Evolutionary conservation across 2,329 filamentous ascomycete species (phyloP).

Genomic region (Pseudonectria foliicola): DNA sequence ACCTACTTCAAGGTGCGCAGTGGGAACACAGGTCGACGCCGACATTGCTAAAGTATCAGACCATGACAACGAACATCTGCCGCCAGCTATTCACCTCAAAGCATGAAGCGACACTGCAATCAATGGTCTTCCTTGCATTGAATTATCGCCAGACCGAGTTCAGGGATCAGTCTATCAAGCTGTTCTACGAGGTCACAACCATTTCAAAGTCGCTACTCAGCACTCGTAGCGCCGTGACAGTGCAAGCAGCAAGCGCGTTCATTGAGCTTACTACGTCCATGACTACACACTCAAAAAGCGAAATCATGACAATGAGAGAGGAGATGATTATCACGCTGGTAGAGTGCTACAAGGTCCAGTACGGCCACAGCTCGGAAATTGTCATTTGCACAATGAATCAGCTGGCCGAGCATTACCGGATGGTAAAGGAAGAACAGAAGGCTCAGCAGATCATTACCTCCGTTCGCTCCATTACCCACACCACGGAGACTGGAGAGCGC

Average conservation of each 20-base stretch:
- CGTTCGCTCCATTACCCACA: slow-evolving; percentile 17
- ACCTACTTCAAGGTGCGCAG: slow-evolving; percentile 9
- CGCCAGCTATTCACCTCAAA: slow-evolving; percentile 22
- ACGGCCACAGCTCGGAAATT: slow-evolving; percentile 7
- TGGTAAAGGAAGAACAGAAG: slow-evolving; percentile 8
- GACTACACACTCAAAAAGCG: background rate
- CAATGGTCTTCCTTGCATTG: slow-evolving; percentile 9
- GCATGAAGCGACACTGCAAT: slow-evolving; percentile 10
- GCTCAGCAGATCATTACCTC: slow-evolving; percentile 5
- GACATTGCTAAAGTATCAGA: slow-evolving; percentile 20
- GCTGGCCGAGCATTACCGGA: slow-evolving; percentile 7
- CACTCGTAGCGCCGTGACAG: slow-evolving; percentile 5
- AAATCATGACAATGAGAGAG: slow-evolving; percentile 22
- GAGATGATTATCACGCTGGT: slow-evolving; percentile 5
- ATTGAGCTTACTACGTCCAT: slow-evolving; percentile 8
- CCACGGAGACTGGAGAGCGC: slow-evolving; percentile 10
- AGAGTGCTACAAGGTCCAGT: slow-evolving; percentile 12
- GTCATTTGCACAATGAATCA: slow-evolving; percentile 5
- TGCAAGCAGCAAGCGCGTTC: slow-evolving; percentile 8
- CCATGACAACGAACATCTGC: slow-evolving; percentile 23
- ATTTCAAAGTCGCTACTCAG: slow-evolving; percentile 6
- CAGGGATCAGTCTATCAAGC: slow-evolving; percentile 1
- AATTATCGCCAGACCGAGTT: slow-evolving; percentile 10
- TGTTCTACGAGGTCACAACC: slow-evolving; percentile 10
- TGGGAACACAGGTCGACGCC: slow-evolving; percentile 24